phyloP scores from a whole-genome alignment of 306 rosid genomes.

The Ormosia emarginata region DNA sequence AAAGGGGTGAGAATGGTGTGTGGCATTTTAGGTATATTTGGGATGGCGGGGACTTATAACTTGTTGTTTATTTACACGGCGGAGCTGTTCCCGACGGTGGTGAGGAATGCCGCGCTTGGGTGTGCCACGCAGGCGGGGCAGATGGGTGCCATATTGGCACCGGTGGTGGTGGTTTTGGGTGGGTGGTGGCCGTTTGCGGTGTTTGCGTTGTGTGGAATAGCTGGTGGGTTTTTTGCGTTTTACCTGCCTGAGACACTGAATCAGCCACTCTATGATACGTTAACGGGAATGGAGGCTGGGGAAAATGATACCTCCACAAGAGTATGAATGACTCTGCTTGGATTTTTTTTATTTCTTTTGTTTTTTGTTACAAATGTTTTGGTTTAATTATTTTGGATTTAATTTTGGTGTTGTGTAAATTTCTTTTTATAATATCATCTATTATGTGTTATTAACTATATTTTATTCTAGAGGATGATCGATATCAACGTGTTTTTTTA shows the following conservation, averaged over 20 bases:
- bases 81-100: slow-evolving; percentile 78
- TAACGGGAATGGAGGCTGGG: slow-evolving; percentile 54
- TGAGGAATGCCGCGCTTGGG: slow-evolving; percentile 71
- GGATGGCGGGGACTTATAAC: slow-evolving; percentile 86
- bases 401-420: no score
- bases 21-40: slow-evolving; percentile 77
- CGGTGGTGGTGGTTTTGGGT: slow-evolving; percentile 71
- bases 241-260: slow-evolving; percentile 75
- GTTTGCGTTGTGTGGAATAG: slow-evolving; percentile 53
- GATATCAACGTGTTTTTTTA: no score
- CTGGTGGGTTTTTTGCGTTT: slow-evolving; percentile 58
- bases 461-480: no score
- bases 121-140: slow-evolving; percentile 69
- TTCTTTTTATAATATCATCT: no score
- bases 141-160: slow-evolving; percentile 79
- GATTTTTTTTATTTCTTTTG: neutral
- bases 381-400: no score
- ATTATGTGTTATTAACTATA: no score
- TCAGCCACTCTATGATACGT: slow-evolving; percentile 67
- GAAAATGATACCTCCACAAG: neutral
- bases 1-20: slow-evolving; percentile 50
- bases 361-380: neutral
- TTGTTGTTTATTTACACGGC: slow-evolving; percentile 64
- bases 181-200: slow-evolving; percentile 60
- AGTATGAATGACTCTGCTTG: neutral